Percentiles rank a stretch among this genome's conserved stretches.
These are phyloP conservation scores for Voacanga thouarsii DNA, from an alignment of 257 asterid species.

Conservation along the genomic window DNA sequence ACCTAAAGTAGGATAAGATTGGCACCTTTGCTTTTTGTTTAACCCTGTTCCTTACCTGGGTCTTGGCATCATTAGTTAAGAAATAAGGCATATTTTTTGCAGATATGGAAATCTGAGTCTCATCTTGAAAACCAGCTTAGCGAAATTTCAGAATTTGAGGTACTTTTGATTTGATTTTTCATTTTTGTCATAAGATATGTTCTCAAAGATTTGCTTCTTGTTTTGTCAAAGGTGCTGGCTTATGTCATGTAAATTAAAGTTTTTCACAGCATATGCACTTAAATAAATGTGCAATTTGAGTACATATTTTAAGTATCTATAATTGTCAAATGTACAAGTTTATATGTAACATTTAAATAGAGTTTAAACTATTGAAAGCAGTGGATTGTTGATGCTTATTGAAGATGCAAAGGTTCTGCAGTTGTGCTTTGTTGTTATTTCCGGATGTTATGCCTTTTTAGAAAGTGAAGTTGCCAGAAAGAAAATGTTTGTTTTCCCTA, in stretches of 20 bases:
- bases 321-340: neutral
- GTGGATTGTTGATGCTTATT: neutral
- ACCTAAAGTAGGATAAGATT: conserved; percentile 44
- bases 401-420: too few relatives aligned
- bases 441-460: neutral
- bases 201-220: too few relatives aligned
- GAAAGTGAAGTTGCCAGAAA: neutral
- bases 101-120: conserved; percentile 25
- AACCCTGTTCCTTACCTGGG: neutral
- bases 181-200: too few relatives aligned
- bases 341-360: neutral
- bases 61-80: neutral
- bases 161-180: conserved; percentile 12
- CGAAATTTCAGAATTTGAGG: conserved; percentile 58
- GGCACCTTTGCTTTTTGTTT: conserved; percentile 15
- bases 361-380: neutral
- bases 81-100: neutral
- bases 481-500: neutral
- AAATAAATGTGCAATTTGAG: neutral
- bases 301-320: neutral
- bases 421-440: neutral
- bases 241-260: neutral
- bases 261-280: neutral
- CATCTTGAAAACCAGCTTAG: conserved; percentile 32
- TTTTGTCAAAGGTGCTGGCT: too few relatives aligned